Conservation (phyloP, 768 basidiomycete species). For the Boletellus emodensis region DNA sequence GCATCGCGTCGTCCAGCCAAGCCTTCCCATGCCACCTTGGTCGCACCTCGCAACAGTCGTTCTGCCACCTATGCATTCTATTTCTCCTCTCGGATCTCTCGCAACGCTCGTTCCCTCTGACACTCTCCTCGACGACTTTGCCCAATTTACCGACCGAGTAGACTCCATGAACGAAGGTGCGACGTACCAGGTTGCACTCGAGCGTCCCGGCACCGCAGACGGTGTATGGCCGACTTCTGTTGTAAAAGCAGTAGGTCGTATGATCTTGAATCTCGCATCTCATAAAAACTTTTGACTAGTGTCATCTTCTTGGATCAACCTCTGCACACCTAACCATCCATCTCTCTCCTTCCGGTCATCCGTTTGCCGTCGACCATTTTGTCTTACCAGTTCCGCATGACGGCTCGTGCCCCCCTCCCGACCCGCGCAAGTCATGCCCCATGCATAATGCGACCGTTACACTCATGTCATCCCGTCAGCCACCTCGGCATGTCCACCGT, state of each 20-base stretch:
- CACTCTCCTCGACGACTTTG: conserved; percentile 45
- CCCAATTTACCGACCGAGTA: conserved; percentile 38
- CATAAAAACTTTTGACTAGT: conserved; percentile 42
- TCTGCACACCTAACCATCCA: conserved; percentile 60
- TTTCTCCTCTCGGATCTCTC: conserved; percentile 32
- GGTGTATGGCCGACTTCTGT: conserved; percentile 30
- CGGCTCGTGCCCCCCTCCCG: conserved; percentile 50
- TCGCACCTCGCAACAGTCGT: conserved; percentile 24
- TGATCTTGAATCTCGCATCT: conserved; percentile 30
- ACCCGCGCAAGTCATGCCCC: conserved; percentile 25
- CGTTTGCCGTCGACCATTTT: conserved; percentile 72
- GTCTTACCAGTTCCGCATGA: conserved; percentile 64
- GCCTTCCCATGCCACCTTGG: conserved; percentile 24
- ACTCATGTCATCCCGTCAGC: conserved; percentile 42
- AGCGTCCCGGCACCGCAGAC: conserved; percentile 41
- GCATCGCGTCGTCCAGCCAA: conserved; percentile 33
- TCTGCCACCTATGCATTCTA: conserved; percentile 28
- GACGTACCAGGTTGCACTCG: conserved; percentile 71
- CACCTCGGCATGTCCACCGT: conserved; percentile 50
- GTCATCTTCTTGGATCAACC: conserved; percentile 54
- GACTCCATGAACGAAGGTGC: conserved; percentile 39
- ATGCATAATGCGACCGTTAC: conserved; percentile 52
- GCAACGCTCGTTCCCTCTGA: conserved; percentile 37
- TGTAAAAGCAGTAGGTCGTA: conserved; percentile 49
- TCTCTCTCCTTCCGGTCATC: conserved; percentile 39